Evolutionary conservation across 495 filamentous ascomycete genomes (phyloP).

Genomic region (Tuber magnatum): DNA sequence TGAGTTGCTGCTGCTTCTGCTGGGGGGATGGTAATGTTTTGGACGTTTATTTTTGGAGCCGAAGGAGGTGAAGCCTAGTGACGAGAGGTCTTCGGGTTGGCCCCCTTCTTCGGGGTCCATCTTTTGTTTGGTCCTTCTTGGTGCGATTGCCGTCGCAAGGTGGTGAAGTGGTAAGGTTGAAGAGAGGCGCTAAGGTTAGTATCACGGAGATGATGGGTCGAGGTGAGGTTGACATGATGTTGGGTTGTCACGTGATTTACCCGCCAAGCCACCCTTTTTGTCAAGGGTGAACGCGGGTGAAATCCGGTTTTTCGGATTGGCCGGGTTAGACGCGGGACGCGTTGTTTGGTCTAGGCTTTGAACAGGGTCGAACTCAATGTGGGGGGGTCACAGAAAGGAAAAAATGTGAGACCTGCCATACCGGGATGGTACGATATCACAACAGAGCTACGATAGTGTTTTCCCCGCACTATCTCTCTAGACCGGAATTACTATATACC

Average conservation of each 20-base stretch:
- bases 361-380: no score
- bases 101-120: not conserved
- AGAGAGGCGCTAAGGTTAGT: no score
- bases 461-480: not conserved
- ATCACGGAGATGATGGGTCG: no score
- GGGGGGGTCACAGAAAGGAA: not conserved
- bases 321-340: not conserved
- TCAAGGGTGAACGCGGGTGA: not conserved
- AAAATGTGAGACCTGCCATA: not conserved
- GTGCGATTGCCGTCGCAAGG: not conserved
- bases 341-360: not conserved
- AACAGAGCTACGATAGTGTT: not conserved
- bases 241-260: not conserved
- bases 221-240: not conserved
- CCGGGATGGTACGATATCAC: not conserved
- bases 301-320: not conserved
- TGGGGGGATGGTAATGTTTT: not conserved
- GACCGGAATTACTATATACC: not conserved
- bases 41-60: not conserved
- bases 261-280: not conserved
- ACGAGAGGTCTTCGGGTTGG: not conserved
- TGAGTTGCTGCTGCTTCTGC: not conserved
- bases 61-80: slow-evolving; percentile 3
- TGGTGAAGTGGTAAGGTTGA: not conserved
- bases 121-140: not conserved